Base-by-base conservation (phyloP, 2,329 filamentous ascomycete species). In the Hypoxylon sp. region DNA sequence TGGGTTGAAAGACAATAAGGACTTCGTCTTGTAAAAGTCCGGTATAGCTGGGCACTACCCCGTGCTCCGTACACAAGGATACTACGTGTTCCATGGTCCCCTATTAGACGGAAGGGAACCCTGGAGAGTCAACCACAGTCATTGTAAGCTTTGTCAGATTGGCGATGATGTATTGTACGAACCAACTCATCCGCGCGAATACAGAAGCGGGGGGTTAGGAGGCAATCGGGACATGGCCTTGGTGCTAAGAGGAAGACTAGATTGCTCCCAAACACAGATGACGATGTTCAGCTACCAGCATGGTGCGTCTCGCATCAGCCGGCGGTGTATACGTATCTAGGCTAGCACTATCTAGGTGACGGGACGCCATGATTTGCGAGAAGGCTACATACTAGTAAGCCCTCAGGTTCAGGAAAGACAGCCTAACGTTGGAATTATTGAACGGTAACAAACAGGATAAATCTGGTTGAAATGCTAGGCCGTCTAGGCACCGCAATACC, bases 121-220 rank as follows among this genome's bases (percentile, higher is more conserved):
- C 39, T 55, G 20, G 30, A 43, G 43, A 59, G 43, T 63, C 49
- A 52, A 62, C 20, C 39, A 46, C 11, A 59, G 37, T n/a, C 20
- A 20, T 43, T 56, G 62, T 66, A 66, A 68, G 65, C 65, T 63
- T 66, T 68, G 62, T 68, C 65, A 68, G 65, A 64, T 59, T 44
- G 30, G 11, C 52, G 55, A 56, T 51, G 44, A 59, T 44, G 57
- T 48, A 60, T 54, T 47, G 44, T 34, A 54, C 50, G 41, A 57
- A 41, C 17, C 34, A 50, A 30, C 15, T 19, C 51, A 57, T 54
- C 39, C 44, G 28, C 56, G 51, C 37, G 34, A 43, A 11, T 32
- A 49, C n/a, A 19, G 43, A 54, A 41, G 56, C 30, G 58, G 58
- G 62, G 50, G 50, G 46, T 26, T 39, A 15, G 41, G 50, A 55